Conservation (phyloP, 495 filamentous ascomycete species). For the Penicillium bialowiezense region DNA sequence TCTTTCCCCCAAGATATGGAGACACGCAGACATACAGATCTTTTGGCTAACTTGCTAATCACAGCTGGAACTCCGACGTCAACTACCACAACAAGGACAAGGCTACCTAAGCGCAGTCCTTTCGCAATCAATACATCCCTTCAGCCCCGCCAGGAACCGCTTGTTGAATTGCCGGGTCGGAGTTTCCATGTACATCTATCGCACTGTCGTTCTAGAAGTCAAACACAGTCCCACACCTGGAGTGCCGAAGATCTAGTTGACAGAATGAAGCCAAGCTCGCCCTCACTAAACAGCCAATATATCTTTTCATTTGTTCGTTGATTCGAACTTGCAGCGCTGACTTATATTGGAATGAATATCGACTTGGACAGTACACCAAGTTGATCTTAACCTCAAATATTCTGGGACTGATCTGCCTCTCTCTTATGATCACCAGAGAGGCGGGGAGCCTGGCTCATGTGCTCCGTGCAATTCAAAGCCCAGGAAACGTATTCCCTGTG, state of each 20-base stretch:
- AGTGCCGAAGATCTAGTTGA: constrained; percentile 10
- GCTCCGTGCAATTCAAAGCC: too few species aligned
- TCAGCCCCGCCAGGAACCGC: neutral
- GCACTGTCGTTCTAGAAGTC: constrained; percentile 14
- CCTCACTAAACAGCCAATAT: neutral
- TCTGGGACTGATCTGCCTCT: too few species aligned
- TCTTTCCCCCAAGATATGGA: too few species aligned
- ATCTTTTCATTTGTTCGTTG: constrained; percentile 1
- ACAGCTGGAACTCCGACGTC: constrained; percentile 88
- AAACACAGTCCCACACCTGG: constrained; percentile 12
- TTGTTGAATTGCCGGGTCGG: constrained; percentile 1
- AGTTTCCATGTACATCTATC: constrained; percentile 27
- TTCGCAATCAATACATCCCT: constrained; percentile 1
- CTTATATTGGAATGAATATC: too few species aligned
- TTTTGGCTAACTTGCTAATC: constrained; percentile 19
- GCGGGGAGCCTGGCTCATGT: too few species aligned
- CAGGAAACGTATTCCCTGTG: too few species aligned
- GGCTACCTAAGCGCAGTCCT: constrained; percentile 44
- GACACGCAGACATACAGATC: neutral
- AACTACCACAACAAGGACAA: constrained; percentile 97
- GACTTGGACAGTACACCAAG: too few species aligned
- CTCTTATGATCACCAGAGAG: too few species aligned
- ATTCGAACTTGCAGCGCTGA: too few species aligned
- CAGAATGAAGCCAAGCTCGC: constrained; percentile 18
- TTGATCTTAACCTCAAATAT: too few species aligned